Percentiles rank a stretch among this genome's conserved stretches.
phyloP scores from a whole-genome alignment of 2,329 filamentous ascomycete genomes.

The Colletotrichum sp. region DNA sequence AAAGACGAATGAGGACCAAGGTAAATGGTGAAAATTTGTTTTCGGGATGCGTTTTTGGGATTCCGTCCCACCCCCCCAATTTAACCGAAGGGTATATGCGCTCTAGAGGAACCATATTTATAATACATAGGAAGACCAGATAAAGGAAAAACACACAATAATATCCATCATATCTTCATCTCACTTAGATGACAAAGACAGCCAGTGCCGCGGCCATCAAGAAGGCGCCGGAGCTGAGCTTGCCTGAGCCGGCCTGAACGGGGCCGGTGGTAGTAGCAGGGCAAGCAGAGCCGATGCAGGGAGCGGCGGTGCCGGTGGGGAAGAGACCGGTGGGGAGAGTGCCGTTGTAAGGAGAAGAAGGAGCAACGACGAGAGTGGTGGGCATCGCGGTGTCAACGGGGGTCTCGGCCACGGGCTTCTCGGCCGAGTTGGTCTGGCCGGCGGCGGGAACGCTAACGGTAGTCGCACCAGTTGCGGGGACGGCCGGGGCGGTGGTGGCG shows the following conservation, averaged over 20 bases:
- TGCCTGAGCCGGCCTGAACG: conserved; percentile 7
- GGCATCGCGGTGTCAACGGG: not conserved
- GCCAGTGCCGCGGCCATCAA: not conserved
- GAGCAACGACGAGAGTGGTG: conserved; percentile 8
- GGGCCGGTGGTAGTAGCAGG: conserved; percentile 12
- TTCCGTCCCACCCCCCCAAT: not conserved
- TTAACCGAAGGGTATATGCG: conserved; percentile 11
- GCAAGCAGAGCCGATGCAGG: conserved; percentile 9
- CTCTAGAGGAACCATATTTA: not conserved
- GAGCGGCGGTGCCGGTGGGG: conserved; percentile 1
- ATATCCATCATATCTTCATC: not conserved
- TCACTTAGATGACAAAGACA: not conserved
- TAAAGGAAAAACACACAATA: not conserved
- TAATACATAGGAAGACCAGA: not conserved
- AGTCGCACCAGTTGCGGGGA: not conserved
- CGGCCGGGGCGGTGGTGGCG: not conserved
- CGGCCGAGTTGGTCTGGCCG: not conserved
- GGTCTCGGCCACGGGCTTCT: not conserved
- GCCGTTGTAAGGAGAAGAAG: conserved; percentile 6
- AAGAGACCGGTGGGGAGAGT: not conserved
- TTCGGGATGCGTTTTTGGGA: not conserved
- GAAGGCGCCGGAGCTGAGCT: not conserved
- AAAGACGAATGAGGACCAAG: not conserved
- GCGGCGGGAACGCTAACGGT: not conserved
- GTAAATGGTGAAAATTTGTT: not conserved